Evolutionary conservation across 257 asterid genomes (phyloP).

Genomic region (Nicotiana obtusifolia): DNA sequence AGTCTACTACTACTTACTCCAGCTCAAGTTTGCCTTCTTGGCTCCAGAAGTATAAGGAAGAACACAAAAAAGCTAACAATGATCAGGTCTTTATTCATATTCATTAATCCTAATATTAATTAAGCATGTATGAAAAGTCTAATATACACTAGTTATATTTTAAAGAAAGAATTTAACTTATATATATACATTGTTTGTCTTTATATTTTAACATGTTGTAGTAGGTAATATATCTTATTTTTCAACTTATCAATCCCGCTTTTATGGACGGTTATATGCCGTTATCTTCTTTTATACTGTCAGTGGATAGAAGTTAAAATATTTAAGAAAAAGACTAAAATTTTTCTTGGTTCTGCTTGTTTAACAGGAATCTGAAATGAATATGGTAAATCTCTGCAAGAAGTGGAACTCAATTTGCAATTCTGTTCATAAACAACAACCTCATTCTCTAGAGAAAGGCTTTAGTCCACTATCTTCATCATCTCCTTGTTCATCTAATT

Average conservation of each 20-base stretch:
- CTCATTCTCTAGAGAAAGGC: slow-evolving; percentile 57
- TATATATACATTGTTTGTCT: neutral
- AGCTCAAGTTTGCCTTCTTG: slow-evolving; percentile 72
- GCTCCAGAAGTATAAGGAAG: slow-evolving; percentile 74
- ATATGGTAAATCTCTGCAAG: slow-evolving; percentile 50
- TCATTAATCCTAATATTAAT: neutral
- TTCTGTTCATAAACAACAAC: slow-evolving; percentile 54
- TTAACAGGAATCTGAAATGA: slow-evolving; percentile 50
- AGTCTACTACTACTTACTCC: slow-evolving; percentile 21
- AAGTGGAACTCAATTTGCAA: slow-evolving; percentile 93
- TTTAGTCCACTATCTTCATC: slow-evolving; percentile 34
- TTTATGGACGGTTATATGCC: neutral
- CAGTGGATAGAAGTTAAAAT: neutral
- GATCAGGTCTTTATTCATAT: slow-evolving; percentile 34
- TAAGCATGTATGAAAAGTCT: neutral
- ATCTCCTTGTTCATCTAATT: slow-evolving; percentile 70
- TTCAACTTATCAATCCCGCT: neutral
- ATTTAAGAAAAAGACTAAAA: neutral
- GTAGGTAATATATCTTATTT: neutral
- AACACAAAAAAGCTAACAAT: slow-evolving; percentile 22
- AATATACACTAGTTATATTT: neutral
- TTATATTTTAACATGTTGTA: neutral
- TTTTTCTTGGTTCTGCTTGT: neutral
- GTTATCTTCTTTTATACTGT: too few relatives aligned
- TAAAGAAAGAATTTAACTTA: neutral